These are phyloP conservation scores for Colletotrichum nymphaeae DNA, from an alignment of 2,329 filamentous ascomycete species.

Conservation along the genomic window DNA sequence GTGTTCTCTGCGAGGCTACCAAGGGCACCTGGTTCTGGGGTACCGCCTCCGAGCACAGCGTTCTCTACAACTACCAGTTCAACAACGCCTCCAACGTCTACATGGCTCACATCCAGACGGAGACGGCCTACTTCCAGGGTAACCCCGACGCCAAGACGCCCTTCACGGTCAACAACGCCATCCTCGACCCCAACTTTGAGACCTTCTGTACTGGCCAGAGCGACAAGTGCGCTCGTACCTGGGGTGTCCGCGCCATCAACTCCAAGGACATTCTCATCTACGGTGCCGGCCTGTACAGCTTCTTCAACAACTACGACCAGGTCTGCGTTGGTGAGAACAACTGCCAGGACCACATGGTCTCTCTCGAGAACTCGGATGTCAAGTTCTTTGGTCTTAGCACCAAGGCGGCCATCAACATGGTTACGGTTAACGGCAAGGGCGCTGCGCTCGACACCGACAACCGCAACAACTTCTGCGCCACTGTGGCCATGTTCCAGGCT, in stretches of 20 bases:
- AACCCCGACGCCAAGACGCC: conserved; percentile 80
- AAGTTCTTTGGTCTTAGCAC: conserved; percentile 78
- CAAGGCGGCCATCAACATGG: conserved; percentile 80
- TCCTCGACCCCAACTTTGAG: conserved; percentile 76
- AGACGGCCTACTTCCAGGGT: conserved; percentile 89
- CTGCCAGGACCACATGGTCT: conserved; percentile 84
- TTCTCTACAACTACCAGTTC: conserved; percentile 88
- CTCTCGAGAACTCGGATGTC: conserved; percentile 72
- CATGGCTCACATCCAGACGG: conserved; percentile 86
- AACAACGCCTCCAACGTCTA: conserved; percentile 81
- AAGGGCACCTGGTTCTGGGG: conserved; percentile 85
- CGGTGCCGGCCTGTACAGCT: conserved; percentile 82
- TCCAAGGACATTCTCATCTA: conserved; percentile 76
- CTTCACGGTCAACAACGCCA: conserved; percentile 67
- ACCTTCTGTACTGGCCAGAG: conserved; percentile 58
- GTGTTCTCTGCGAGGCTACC: conserved; percentile 80
- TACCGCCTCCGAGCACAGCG: conserved; percentile 76
- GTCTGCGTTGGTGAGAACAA: conserved; percentile 73
- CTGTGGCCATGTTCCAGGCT: conserved; percentile 62
- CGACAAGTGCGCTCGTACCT: conserved; percentile 74
- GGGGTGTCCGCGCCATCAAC: conserved; percentile 78
- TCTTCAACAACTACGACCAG: conserved; percentile 86
- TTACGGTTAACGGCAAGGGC: conserved; percentile 69
- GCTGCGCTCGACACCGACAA: conserved; percentile 70
- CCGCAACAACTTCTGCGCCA: conserved; percentile 73